These are phyloP conservation scores for Pseudopyrenochaeta lycopersici DNA, from an alignment of 2,329 filamentous ascomycete species.

Conservation along the genomic window DNA sequence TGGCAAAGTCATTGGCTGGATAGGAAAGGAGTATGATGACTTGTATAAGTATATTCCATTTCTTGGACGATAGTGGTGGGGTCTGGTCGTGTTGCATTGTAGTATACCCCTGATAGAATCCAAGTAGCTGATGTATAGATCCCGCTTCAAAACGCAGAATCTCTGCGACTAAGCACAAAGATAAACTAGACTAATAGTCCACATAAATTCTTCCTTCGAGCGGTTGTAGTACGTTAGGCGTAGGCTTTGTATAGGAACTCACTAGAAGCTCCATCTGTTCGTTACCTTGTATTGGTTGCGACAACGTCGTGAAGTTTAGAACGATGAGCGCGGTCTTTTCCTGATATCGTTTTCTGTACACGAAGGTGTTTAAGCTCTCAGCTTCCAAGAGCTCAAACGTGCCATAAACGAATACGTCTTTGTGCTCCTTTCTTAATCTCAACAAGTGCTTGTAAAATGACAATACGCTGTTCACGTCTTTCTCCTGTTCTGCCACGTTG, in stretches of 20 bases:
- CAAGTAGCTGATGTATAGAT: too few relatives aligned
- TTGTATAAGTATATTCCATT: slow-evolving; percentile 71
- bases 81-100: slow-evolving; percentile 20
- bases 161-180: background rate
- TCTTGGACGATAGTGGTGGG: slow-evolving; percentile 61
- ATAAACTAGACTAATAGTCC: slow-evolving; percentile 29
- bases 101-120: slow-evolving; percentile 26
- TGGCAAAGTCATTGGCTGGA: slow-evolving; percentile 77
- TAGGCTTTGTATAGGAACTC: slow-evolving; percentile 47
- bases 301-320: slow-evolving; percentile 49
- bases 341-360: slow-evolving; percentile 50
- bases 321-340: slow-evolving; percentile 45
- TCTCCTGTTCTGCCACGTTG: slow-evolving; percentile 67
- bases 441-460: slow-evolving; percentile 70
- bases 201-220: slow-evolving; percentile 51
- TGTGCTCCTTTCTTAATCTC: slow-evolving; percentile 66
- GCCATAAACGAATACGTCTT: slow-evolving; percentile 73
- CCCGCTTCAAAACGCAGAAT: too few relatives aligned
- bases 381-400: slow-evolving; percentile 65
- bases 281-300: slow-evolving; percentile 13
- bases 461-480: slow-evolving; percentile 62
- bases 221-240: slow-evolving; percentile 34
- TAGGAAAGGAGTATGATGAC: slow-evolving; percentile 80
- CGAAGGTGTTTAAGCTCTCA: slow-evolving; percentile 64
- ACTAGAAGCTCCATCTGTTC: slow-evolving; percentile 54